Evolutionary conservation across 495 filamentous ascomycete genomes (phyloP).

Genomic region (Talaromyces proteolyticus): DNA sequence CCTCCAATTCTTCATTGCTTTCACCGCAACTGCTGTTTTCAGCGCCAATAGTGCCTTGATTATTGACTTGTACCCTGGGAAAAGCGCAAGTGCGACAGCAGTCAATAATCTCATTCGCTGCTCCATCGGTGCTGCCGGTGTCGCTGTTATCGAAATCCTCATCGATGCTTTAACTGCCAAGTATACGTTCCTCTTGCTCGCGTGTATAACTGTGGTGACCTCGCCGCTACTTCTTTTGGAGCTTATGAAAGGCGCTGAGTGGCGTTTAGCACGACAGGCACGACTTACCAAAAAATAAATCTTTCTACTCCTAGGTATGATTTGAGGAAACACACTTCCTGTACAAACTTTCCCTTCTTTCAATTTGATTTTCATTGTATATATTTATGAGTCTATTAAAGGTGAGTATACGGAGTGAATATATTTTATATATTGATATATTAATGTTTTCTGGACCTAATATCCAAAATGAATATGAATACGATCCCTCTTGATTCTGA

Average conservation of each 20-base stretch:
- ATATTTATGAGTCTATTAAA: too few species aligned
- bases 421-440: too few species aligned
- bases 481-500: too few species aligned
- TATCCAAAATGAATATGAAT: too few species aligned
- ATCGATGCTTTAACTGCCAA: slow-evolving; percentile 52
- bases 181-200: slow-evolving; percentile 58
- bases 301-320: too few species aligned
- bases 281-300: slow-evolving; percentile 15
- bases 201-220: slow-evolving; percentile 30
- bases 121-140: slow-evolving; percentile 58
- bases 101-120: slow-evolving; percentile 68
- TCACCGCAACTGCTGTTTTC: slow-evolving; percentile 36
- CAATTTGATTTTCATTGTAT: too few species aligned
- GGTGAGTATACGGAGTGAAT: too few species aligned
- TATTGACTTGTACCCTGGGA: slow-evolving; percentile 59
- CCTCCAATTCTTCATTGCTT: slow-evolving; percentile 47
- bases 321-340: too few species aligned
- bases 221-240: slow-evolving; percentile 30
- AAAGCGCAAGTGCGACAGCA: slow-evolving; percentile 60
- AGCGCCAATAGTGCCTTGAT: slow-evolving; percentile 56
- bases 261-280: slow-evolving; percentile 27
- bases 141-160: slow-evolving; percentile 57
- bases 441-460: too few species aligned
- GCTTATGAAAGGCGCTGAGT: slow-evolving; percentile 38
- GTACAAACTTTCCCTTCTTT: too few species aligned